Percentiles rank a stretch among this genome's conserved stretches.
Conservation (phyloP, 2,329 filamentous ascomycete species). For the Xylariomycetidae sp. region DNA sequence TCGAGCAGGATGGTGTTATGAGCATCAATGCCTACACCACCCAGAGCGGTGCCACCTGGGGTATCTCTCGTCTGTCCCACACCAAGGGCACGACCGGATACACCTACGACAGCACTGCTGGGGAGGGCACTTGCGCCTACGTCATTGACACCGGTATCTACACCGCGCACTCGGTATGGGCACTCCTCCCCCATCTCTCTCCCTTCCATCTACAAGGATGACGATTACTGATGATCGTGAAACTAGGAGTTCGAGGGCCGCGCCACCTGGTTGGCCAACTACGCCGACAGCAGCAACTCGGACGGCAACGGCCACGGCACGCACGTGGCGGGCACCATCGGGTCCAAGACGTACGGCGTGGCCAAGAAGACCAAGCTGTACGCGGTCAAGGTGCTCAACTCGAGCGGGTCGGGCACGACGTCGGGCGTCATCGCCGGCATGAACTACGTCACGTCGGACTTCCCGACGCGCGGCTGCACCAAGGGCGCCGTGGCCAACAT, state of each 20-base stretch:
- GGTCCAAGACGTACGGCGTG: constrained; percentile 39
- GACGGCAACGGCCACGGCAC: constrained; percentile 41
- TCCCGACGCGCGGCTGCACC: constrained; percentile 34
- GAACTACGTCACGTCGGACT: constrained; percentile 41
- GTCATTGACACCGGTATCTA: constrained; percentile 52
- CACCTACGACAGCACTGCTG: constrained; percentile 37
- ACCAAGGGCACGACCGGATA: constrained; percentile 31
- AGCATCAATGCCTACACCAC: constrained; percentile 26
- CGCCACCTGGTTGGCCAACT: constrained; percentile 30
- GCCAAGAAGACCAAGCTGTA: constrained; percentile 37
- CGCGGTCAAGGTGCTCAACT: constrained; percentile 42
- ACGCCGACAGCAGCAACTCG: constrained; percentile 27
- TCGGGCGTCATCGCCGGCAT: constrained; percentile 28
- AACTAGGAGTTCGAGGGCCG: constrained; percentile 40
- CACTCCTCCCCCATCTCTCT: neutral
- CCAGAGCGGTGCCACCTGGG: constrained; percentile 36
- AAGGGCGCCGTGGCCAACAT: constrained; percentile 48
- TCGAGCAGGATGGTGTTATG: constrained; percentile 29
- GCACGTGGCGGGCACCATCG: constrained; percentile 20
- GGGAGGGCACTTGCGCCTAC: constrained; percentile 42
- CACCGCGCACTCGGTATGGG: constrained; percentile 33
- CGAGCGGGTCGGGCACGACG: constrained; percentile 21
- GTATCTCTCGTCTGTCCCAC: constrained; percentile 41
- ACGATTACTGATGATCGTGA: too few species aligned
- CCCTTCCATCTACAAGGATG: too few species aligned